Base-by-base conservation (phyloP, 495 filamentous ascomycete genomes). In the Hamigera avellanea region DNA sequence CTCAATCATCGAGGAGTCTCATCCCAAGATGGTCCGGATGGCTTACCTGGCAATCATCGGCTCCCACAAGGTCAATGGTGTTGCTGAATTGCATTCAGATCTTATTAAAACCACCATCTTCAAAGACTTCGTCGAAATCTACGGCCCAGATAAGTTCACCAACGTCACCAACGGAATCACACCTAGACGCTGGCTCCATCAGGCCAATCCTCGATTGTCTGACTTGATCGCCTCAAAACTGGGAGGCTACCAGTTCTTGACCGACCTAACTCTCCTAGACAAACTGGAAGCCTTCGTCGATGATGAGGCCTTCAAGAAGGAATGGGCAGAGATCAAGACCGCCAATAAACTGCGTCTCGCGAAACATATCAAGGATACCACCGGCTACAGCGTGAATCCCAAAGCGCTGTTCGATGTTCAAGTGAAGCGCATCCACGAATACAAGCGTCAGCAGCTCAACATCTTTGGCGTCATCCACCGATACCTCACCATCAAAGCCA, bases 111-210 rank as follows among this genome's bases (percentile, higher is more conserved):
- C 87, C 2, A 98, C 91, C n/a, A 87, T 98, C 42, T 96, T 98
- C 76, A 96, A 87, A 61, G 93, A 96, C 61, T 98, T 98, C 51
- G 89, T 98, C 27, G 68, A 69, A 26, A 81, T 98, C 40, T 96
- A 88, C 51, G 91, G 91, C 3, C 79, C 82, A 0, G 91, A 98
- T 67, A 93, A 93, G 52, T 98, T 98, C 63, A 95, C 83, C 26
- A 98, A 98, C 45, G 89, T 98, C 40, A 98, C 91, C 31, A 98
- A 98, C 53, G 91, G 91, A 26, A 86, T 98, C 53, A 98, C 91
- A 0, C 93, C 91, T 6, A 71, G 91, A 35, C 71, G 91, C 43
- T 98, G 91, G 91, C 73, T 98, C 23, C 88, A 98, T 59, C 91
- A 98, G 59, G 93, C 93, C 32, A 98, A 98, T 53, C 91, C 91